Conservation (phyloP, 441 rosid genomes). For the Arabidopsis lyrata region DNA sequence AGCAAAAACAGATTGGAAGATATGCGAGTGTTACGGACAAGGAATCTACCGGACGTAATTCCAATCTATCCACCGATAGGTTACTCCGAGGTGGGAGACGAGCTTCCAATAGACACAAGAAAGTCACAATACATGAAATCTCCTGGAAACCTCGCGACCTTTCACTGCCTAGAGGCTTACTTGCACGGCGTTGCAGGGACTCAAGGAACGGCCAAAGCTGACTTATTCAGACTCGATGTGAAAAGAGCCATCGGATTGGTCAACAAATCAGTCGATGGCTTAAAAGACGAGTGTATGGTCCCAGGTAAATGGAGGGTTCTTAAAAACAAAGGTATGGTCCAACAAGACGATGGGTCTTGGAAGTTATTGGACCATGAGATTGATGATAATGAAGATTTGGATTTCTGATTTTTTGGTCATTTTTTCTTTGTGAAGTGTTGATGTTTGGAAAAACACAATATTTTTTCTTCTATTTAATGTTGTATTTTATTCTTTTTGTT, state of each 20-base stretch:
- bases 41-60: constrained; percentile 63
- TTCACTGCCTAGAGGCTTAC: constrained; percentile 75
- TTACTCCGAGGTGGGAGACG: constrained; percentile 80
- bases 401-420: constrained; percentile 16
- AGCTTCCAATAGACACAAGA: constrained; percentile 63
- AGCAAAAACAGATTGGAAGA: constrained; percentile 45
- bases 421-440: not conserved
- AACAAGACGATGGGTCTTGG: constrained; percentile 81
- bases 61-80: constrained; percentile 73
- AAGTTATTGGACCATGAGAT: constrained; percentile 73
- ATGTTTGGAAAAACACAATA: constrained; percentile 9
- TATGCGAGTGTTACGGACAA: constrained; percentile 58
- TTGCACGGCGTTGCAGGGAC: constrained; percentile 89
- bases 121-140: constrained; percentile 70
- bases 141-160: constrained; percentile 53
- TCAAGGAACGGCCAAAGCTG: constrained; percentile 61
- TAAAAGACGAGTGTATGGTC: constrained; percentile 68
- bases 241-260: constrained; percentile 64
- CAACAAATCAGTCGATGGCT: constrained; percentile 61
- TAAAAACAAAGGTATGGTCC: constrained; percentile 82
- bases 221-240: constrained; percentile 61
- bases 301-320: constrained; percentile 70
- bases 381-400: constrained; percentile 49
- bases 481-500: not conserved
- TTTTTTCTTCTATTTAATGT: not conserved